Conservation (phyloP, 2,329 filamentous ascomycete species). For the Sclerotinia subarctica region DNA sequence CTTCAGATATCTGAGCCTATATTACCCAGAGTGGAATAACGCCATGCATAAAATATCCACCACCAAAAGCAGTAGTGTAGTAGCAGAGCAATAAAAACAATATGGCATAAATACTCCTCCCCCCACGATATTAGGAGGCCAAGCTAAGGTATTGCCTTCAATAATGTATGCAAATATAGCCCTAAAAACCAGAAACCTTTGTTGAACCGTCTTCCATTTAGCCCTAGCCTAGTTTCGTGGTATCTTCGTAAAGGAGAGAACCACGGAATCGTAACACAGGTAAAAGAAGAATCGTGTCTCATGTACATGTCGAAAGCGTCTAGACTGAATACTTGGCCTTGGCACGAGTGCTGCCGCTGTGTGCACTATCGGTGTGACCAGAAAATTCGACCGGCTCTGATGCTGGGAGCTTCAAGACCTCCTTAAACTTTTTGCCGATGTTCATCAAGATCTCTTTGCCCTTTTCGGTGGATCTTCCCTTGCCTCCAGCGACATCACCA, state of each 20-base stretch:
- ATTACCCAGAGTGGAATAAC: slow-evolving; percentile 20
- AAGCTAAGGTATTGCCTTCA: slow-evolving; percentile 18
- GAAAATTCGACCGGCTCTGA: slow-evolving; percentile 88
- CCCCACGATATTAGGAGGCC: slow-evolving; percentile 14
- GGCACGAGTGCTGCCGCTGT: slow-evolving; percentile 88
- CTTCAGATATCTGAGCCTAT: slow-evolving; percentile 18
- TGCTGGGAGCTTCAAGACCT: slow-evolving; percentile 74
- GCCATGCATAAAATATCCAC: slow-evolving; percentile 21
- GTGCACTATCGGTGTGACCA: slow-evolving; percentile 90
- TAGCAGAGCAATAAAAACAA: slow-evolving; percentile 21
- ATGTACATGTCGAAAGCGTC: slow-evolving; percentile 28
- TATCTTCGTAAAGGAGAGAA: slow-evolving; percentile 1
- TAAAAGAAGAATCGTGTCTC: slow-evolving; percentile 18
- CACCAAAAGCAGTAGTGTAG: slow-evolving; percentile 16
- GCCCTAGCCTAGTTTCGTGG: slow-evolving; percentile 11
- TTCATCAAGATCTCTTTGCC: slow-evolving; percentile 78
- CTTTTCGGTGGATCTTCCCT: slow-evolving; percentile 76
- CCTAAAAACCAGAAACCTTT: slow-evolving; percentile 25
- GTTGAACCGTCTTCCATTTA: slow-evolving; percentile 21
- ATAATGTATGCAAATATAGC: slow-evolving; percentile 29
- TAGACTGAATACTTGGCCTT: slow-evolving; percentile 92
- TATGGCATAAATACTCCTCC: slow-evolving; percentile 21
- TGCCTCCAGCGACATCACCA: slow-evolving; percentile 68
- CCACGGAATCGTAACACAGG: slow-evolving; percentile 6
- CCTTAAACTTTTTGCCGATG: slow-evolving; percentile 91